phyloP scores from a whole-genome alignment of 306 rosid genomes.

The Clitoria ternatea region DNA sequence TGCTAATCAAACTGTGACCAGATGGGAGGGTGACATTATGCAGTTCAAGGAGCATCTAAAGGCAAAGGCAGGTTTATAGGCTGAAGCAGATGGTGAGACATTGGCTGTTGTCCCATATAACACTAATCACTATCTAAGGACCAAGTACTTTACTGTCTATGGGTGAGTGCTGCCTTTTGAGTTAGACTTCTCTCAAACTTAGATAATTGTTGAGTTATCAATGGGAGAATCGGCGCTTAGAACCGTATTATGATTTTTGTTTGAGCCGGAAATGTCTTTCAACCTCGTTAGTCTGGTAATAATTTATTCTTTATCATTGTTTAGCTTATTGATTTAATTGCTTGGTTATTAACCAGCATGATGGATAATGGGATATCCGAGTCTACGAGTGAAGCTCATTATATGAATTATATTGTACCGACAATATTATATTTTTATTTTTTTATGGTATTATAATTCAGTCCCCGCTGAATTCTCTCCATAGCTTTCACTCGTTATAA shows the following conservation, averaged over 20 bases:
- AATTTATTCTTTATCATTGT: background rate
- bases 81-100: slow-evolving; percentile 23
- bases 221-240: background rate
- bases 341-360: slow-evolving; percentile 35
- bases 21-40: slow-evolving; percentile 94
- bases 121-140: background rate
- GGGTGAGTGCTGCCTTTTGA: slow-evolving; percentile 15
- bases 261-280: slow-evolving; percentile 24
- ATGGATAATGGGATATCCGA: slow-evolving; percentile 21
- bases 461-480: no score
- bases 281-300: slow-evolving; percentile 5
- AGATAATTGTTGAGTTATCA: slow-evolving; percentile 15
- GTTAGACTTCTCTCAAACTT: background rate
- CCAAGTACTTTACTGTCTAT: background rate
- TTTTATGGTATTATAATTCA: background rate
- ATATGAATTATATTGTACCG: slow-evolving; percentile 23
- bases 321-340: slow-evolving; percentile 11
- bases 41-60: slow-evolving; percentile 78
- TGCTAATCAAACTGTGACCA: slow-evolving; percentile 69
- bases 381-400: slow-evolving; percentile 1
- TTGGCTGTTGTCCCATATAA: background rate
- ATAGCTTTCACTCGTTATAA: no score
- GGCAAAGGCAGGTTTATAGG: slow-evolving; percentile 74
- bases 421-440: slow-evolving; percentile 15
- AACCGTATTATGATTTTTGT: slow-evolving; percentile 38